Evolutionary conservation across 805 yeast genomes (phyloP).

Genomic region (Lipomyces japonicus): DNA sequence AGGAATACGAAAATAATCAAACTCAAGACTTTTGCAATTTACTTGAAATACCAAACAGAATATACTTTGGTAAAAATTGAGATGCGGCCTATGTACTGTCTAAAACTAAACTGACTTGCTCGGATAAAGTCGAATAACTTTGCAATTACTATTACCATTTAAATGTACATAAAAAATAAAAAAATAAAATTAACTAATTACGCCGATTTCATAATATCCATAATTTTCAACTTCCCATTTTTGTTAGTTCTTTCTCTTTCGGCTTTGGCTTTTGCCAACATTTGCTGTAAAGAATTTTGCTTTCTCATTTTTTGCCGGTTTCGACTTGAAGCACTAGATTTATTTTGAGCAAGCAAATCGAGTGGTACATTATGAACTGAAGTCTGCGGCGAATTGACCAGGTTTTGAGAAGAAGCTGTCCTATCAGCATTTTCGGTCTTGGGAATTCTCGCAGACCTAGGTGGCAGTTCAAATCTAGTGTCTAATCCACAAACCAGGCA

Average conservation of each 20-base stretch:
- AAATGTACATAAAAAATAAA: background rate
- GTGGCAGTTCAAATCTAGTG: conserved; percentile 16
- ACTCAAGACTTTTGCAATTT: conserved; percentile 33
- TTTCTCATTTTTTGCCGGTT: conserved; percentile 24
- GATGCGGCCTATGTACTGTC: background rate
- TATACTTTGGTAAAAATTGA: conserved; percentile 6
- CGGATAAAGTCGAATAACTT: background rate
- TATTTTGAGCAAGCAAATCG: background rate
- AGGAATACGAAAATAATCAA: conserved; percentile 31
- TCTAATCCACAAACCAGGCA: conserved; percentile 15
- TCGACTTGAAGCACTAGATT: conserved; percentile 15
- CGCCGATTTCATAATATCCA: conserved; percentile 20
- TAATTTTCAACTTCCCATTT: conserved; percentile 8
- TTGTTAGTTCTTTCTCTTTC: conserved; percentile 9
- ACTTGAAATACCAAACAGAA: conserved; percentile 29
- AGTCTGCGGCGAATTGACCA: background rate
- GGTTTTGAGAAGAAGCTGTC: background rate
- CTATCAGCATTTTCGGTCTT: background rate
- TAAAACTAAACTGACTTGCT: background rate
- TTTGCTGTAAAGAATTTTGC: conserved; percentile 22
- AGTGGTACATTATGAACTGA: background rate
- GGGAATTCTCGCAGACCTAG: no score
- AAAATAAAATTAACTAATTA: background rate
- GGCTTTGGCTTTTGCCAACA: conserved; percentile 25
- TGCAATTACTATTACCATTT: no score